Conservation (phyloP, 176 grass and related monocot species). For the Hordeum marinum region DNA sequence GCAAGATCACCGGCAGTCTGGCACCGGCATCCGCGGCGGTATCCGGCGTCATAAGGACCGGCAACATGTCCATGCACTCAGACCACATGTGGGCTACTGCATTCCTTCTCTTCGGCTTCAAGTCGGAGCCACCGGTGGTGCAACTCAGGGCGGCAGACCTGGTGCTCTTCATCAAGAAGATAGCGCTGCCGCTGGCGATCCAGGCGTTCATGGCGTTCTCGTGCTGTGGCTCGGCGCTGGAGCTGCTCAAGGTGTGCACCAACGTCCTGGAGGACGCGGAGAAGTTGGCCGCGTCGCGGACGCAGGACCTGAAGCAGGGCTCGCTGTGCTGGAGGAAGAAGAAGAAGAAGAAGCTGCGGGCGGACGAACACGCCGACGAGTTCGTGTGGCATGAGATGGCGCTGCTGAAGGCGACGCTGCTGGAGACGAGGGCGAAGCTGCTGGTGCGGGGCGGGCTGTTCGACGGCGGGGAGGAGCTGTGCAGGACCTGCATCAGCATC, state of each 20-base stretch:
- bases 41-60: conserved; percentile 54
- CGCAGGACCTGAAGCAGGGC: conserved; percentile 60
- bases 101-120: conserved; percentile 90
- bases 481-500: conserved; percentile 94
- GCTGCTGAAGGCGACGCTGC: conserved; percentile 72
- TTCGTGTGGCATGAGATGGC: conserved; percentile 90
- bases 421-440: conserved; percentile 89
- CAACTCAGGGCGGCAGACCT: conserved; percentile 66
- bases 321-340: conserved; percentile 49
- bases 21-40: conserved; percentile 48
- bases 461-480: conserved; percentile 73
- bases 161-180: conserved; percentile 85
- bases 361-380: conserved; percentile 54
- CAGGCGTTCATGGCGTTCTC: conserved; percentile 81
- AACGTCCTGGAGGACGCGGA: conserved; percentile 80
- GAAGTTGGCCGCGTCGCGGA: conserved; percentile 50
- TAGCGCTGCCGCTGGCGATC: conserved; percentile 66
- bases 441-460: conserved; percentile 72
- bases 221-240: conserved; percentile 70
- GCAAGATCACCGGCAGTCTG: conserved; percentile 59
- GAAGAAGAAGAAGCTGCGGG: conserved; percentile 56
- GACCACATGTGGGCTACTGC: conserved; percentile 90
- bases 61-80: conserved; percentile 53
- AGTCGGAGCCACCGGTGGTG: conserved; percentile 66
- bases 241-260: conserved; percentile 93